Base-by-base conservation (phyloP, 805 yeast species). In the Kuraishia floccosa region DNA sequence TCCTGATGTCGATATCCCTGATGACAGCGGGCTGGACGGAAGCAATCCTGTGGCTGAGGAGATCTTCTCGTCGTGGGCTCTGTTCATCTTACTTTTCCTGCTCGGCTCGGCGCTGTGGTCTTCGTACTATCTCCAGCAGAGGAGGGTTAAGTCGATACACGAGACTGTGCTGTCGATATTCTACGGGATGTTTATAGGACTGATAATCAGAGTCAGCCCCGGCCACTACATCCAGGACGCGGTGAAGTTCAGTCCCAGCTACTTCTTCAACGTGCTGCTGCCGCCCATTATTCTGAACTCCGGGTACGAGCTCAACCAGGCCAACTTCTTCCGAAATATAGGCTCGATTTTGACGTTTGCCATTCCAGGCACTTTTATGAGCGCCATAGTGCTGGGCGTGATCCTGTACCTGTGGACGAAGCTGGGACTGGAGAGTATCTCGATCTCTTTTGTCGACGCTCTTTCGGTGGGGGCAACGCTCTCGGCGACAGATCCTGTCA, bases 401-500 rank as follows among this genome's bases (percentile, higher is more conserved):
- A 79, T 91, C 22, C 54, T 91, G 31, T 91, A 72, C 49, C 61
- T 87, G 16, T 91, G 96, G 93, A 84, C 98, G 0, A 72, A 84
- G 5, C 52, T 91, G 43, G 97, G 98, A 1, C 56, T 93, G 14
- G 99, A 91, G 48, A 84, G 89, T 25, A 72, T 91, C 24, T 60
- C 76, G 39, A 73, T 91, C 33, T 89, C 95, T 31, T 86, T 89
- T 57, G 95, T 91, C n/a, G 96, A 89, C 53, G 96, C 97, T 0
- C 64, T 91, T 34, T 89, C 96, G 0, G 94, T 91, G 12, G 99
- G 98, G 16, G 98, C 99, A 3, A 89, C 98, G 0, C 67, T 91
- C 27, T 84, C 95, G 3, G 99, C 99, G 14, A 91, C 99, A 2
- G 99, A 91, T 54, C 99, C 99, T 1, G 96, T 91, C 19, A 91